Base-by-base conservation (phyloP, 2,329 filamentous ascomycete genomes). In the Pleurostoma richardsiae region DNA sequence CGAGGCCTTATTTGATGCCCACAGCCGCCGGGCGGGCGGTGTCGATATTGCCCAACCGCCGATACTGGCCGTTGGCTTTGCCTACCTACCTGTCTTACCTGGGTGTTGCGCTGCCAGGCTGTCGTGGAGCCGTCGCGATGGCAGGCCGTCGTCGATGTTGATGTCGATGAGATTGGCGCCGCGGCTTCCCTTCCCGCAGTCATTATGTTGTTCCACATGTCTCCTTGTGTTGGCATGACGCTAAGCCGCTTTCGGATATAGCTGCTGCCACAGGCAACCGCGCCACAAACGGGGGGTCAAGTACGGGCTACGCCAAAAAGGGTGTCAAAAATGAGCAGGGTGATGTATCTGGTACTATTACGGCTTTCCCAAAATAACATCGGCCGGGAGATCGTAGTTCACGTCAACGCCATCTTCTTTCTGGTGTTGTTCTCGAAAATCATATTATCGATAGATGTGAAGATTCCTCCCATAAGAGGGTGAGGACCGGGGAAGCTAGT, bases 191-290 rank as follows among this genome's bases (percentile, higher is more conserved):
- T 29, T 41, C 10, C 40, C 30, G 40, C 40, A 41, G 40, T 27
- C 30, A 29, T 40, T 48, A 33, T 42, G 2, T 40, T 40, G 29
- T 30, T 41, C 40, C 40, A 27, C 41, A 38, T 40, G 39, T 31
- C 53, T 51, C 53, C 54, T 51, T 47, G 52, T 46, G 53, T 36
- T 48, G 52, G 50, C 54, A 56, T 49, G 31, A 43, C 42, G 41
- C 55, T 57, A 57, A 39, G 3, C 54, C 49, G 4, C 7, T 33
- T 51, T 44, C 19, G 4, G 49, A 52, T 6, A 44, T 40, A 19
- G 43, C 27, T 31, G 55, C 53, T 57, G 53, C 50, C 48, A 55
- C 47, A 50, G 51, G 55, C 54, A 57, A 57, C 55, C 53, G 55
- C 54, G 54, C 55, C 19, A 19, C 19, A 19, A 19, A 19, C 19